These are phyloP conservation scores for Fusarium kyushuense DNA, from an alignment of 2,329 filamentous ascomycete genomes.

Conservation along the genomic window DNA sequence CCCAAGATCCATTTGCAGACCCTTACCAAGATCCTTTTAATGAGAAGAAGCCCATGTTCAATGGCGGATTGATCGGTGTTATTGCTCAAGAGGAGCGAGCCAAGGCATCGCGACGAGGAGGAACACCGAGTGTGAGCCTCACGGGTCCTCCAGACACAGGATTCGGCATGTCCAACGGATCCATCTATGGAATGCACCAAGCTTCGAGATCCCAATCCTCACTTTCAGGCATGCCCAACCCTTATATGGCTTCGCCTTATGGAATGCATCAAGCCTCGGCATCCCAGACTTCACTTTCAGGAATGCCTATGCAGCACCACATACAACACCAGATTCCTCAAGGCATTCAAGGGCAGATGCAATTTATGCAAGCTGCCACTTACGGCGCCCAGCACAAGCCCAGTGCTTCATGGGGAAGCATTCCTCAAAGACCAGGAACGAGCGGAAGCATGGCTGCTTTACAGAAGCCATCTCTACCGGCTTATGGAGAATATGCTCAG, in stretches of 20 bases:
- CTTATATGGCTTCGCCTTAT: slow-evolving; percentile 18
- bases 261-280: slow-evolving; percentile 18
- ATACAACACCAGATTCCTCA: slow-evolving; percentile 22
- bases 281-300: background rate
- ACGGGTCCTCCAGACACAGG: slow-evolving; percentile 2
- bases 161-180: slow-evolving; percentile 2
- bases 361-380: slow-evolving; percentile 14
- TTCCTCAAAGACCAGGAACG: background rate
- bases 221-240: background rate
- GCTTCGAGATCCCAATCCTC: background rate
- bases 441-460: background rate
- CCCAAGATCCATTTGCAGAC: slow-evolving; percentile 36
- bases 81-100: slow-evolving; percentile 35
- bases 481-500: slow-evolving; percentile 26
- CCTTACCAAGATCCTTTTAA: slow-evolving; percentile 9
- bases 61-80: slow-evolving; percentile 24
- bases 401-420: slow-evolving; percentile 1
- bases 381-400: background rate
- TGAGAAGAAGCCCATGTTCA: slow-evolving; percentile 25
- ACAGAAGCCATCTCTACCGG: slow-evolving; percentile 6
- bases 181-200: slow-evolving; percentile 21
- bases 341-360: slow-evolving; percentile 20
- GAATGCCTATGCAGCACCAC: slow-evolving; percentile 10
- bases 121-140: slow-evolving; percentile 13
- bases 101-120: slow-evolving; percentile 31